Evolutionary conservation across 805 yeast species (phyloP).

Genomic region (Komagataella pastoris): DNA sequence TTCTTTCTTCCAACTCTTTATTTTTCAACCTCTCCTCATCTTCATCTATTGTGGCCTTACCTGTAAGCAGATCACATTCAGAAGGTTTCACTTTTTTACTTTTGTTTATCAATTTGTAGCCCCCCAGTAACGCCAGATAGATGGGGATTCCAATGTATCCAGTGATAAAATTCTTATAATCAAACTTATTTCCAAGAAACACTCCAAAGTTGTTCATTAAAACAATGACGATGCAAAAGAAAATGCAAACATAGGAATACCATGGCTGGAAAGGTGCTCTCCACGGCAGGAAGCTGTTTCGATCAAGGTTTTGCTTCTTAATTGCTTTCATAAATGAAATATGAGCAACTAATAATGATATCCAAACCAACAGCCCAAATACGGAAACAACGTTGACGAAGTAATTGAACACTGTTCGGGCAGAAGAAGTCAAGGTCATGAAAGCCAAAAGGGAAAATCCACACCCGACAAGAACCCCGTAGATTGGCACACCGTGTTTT

Average conservation of each 20-base stretch:
- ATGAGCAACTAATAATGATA: slow-evolving; percentile 36
- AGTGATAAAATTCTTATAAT: slow-evolving; percentile 46
- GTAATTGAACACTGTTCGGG: slow-evolving; percentile 40
- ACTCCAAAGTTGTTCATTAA: slow-evolving; percentile 61
- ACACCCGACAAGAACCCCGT: slow-evolving; percentile 39
- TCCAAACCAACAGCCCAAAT: slow-evolving; percentile 54
- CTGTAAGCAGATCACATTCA: slow-evolving; percentile 27
- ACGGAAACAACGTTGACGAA: slow-evolving; percentile 51
- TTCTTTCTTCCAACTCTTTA: slow-evolving; percentile 5
- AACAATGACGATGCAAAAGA: slow-evolving; percentile 51
- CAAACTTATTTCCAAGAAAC: slow-evolving; percentile 37
- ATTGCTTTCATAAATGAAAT: slow-evolving; percentile 26
- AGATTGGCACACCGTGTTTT: slow-evolving; percentile 45
- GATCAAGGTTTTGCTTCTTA: slow-evolving; percentile 6
- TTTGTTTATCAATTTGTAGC: slow-evolving; percentile 25
- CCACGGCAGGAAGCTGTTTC: slow-evolving; percentile 8
- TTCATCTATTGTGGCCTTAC: slow-evolving; percentile 27
- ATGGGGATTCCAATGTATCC: slow-evolving; percentile 58
- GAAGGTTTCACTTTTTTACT: slow-evolving; percentile 11
- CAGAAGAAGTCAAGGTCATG: slow-evolving; percentile 42
- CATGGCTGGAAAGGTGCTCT: slow-evolving; percentile 30
- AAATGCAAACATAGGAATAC: slow-evolving; percentile 27
- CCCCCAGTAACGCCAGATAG: slow-evolving; percentile 31
- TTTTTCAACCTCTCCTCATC: slow-evolving; percentile 17
- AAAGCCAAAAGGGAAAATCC: slow-evolving; percentile 38